A percentile compares a stretch with the other conserved stretches of the same genome.
Conservation (phyloP, 352 stramenopile species). For the Phytophthora fragariae region DNA sequence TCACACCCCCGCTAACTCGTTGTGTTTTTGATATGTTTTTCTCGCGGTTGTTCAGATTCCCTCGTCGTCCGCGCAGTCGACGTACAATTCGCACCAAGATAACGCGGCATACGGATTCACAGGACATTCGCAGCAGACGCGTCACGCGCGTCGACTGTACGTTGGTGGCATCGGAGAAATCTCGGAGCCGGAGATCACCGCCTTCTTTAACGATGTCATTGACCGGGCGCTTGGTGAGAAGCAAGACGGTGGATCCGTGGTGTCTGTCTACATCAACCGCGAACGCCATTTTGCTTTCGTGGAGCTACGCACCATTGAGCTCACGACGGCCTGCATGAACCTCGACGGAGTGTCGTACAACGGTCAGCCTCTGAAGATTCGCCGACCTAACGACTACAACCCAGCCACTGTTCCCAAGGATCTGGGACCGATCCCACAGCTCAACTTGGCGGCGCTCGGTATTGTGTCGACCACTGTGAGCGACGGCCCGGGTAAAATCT, state of each 20-base stretch:
- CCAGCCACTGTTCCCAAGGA: slow-evolving; percentile 86
- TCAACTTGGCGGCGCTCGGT: slow-evolving; percentile 92
- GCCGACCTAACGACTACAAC: slow-evolving; percentile 98
- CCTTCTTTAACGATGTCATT: slow-evolving; percentile 94
- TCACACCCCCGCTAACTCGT: slow-evolving; percentile 39
- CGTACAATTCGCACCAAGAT: slow-evolving; percentile 32
- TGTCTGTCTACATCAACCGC: slow-evolving; percentile 96
- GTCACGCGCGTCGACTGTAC: slow-evolving; percentile 97
- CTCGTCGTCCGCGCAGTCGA: slow-evolving; percentile 6
- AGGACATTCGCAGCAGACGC: slow-evolving; percentile 91
- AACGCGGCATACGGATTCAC: slow-evolving; percentile 28
- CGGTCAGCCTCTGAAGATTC: slow-evolving; percentile 95
- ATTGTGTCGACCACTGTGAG: slow-evolving; percentile 96
- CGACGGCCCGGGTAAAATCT: slow-evolving; percentile 98
- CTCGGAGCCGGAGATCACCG: slow-evolving; percentile 85
- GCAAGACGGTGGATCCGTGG: slow-evolving; percentile 78
- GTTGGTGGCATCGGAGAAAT: slow-evolving; percentile 93
- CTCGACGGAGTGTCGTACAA: slow-evolving; percentile 96
- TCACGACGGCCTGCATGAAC: slow-evolving; percentile 96
- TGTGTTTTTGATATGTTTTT: slow-evolving; percentile 27
- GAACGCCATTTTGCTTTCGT: slow-evolving; percentile 98
- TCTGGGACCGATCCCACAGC: slow-evolving; percentile 85
- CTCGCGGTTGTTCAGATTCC: slow-evolving; percentile 33
- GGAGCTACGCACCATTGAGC: slow-evolving; percentile 97
- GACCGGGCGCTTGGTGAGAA: slow-evolving; percentile 81